phyloP scores from a whole-genome alignment of 2,329 filamentous ascomycete genomes.

The Hypoxylon sp. region DNA sequence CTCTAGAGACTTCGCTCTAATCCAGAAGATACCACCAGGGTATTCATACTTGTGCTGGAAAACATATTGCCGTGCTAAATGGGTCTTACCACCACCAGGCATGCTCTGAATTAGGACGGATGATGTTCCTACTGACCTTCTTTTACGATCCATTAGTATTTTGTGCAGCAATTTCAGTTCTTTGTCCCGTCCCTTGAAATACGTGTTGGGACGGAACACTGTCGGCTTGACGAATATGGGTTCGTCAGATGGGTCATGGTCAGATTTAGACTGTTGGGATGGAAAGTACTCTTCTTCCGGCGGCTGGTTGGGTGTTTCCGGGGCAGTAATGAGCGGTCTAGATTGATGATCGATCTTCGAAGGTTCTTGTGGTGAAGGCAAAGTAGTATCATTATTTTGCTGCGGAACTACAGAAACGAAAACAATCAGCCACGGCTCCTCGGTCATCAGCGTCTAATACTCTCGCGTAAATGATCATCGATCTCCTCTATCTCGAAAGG shows the following conservation, averaged over 20 bases:
- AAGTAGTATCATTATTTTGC: conserved; percentile 55
- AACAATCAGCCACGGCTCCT: conserved; percentile 53
- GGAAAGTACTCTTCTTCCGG: conserved; percentile 50
- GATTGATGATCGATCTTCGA: conserved; percentile 48
- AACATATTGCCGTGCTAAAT: conserved; percentile 77
- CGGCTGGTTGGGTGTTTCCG: conserved; percentile 46
- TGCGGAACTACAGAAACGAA: conserved; percentile 52
- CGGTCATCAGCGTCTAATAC: conserved; percentile 34
- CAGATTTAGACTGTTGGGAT: conserved; percentile 52
- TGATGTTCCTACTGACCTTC: conserved; percentile 70
- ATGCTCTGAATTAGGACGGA: conserved; percentile 75
- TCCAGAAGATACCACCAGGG: conserved; percentile 78
- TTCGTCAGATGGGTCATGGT: conserved; percentile 45
- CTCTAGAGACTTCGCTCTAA: conserved; percentile 71
- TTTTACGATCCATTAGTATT: conserved; percentile 70
- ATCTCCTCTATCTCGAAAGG: conserved; percentile 55
- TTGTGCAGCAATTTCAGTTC: conserved; percentile 72
- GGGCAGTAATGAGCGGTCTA: conserved; percentile 52
- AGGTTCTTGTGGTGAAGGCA: conserved; percentile 48
- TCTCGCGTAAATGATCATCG: conserved; percentile 46
- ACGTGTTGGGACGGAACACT: conserved; percentile 71
- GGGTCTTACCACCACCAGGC: conserved; percentile 77
- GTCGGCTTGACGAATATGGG: conserved; percentile 63
- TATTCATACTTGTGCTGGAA: conserved; percentile 72
- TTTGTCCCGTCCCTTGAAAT: conserved; percentile 70